These are phyloP conservation scores for Pseudogymnoascus sp. DNA, from an alignment of 2,329 filamentous ascomycete species.

Conservation along the genomic window DNA sequence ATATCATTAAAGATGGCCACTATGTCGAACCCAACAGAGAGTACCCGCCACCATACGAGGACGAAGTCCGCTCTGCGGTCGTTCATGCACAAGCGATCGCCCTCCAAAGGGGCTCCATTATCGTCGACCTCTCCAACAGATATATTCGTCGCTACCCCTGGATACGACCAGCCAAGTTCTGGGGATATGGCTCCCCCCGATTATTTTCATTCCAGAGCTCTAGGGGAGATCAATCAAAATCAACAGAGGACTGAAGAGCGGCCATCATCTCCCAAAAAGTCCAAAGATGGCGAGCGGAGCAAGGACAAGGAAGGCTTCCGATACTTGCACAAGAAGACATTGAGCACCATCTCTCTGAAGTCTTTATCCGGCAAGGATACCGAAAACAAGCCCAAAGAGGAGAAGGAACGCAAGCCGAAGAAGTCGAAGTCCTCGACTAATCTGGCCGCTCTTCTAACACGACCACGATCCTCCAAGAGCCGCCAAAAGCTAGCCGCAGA, in stretches of 20 bases:
- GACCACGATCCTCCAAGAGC: slow-evolving; percentile 65
- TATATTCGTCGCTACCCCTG: slow-evolving; percentile 18
- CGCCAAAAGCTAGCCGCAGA: slow-evolving; percentile 45
- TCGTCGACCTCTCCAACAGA: slow-evolving; percentile 16
- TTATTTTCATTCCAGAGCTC: slow-evolving; percentile 34
- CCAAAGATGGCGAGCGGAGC: slow-evolving; percentile 27
- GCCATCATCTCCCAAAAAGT: slow-evolving; percentile 34
- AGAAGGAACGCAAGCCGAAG: slow-evolving; percentile 51
- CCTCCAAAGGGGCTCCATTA: slow-evolving; percentile 22
- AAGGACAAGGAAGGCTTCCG: slow-evolving; percentile 26
- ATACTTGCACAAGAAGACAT: slow-evolving; percentile 38
- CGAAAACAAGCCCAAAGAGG: slow-evolving; percentile 31
- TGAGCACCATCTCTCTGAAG: slow-evolving; percentile 38
- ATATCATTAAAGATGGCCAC: slow-evolving; percentile 22
- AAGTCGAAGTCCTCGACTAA: slow-evolving; percentile 81
- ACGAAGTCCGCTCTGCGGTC: slow-evolving; percentile 27
- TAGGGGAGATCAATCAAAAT: slow-evolving; percentile 51
- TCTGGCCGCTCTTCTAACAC: slow-evolving; percentile 66
- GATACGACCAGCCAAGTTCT: slow-evolving; percentile 14
- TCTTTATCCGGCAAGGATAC: slow-evolving; percentile 33
- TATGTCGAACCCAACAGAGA: background rate
- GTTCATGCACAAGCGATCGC: slow-evolving; percentile 27
- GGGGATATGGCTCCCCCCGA: slow-evolving; percentile 31
- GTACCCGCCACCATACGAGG: slow-evolving; percentile 21
- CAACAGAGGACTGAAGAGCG: slow-evolving; percentile 31